Base-by-base conservation (phyloP, 1,139 yeast genomes). In the Taphrina populina region DNA sequence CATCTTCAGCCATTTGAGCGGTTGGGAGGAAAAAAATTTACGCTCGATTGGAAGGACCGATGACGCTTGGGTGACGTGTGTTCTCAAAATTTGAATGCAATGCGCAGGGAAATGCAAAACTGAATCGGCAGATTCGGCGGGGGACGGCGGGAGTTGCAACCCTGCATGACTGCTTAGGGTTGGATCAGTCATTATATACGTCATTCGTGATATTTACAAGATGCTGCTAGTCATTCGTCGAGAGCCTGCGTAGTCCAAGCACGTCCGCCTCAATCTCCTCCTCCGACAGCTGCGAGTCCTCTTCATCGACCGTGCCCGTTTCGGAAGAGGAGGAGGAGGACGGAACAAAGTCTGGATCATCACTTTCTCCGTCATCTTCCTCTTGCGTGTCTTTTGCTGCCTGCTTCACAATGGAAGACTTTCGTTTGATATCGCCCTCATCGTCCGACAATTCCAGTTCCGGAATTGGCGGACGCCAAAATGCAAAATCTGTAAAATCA, bases 401-500 rank as follows among this genome's bases (percentile, higher is more conserved):
- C 15, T 39, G 44, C 10, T 39, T 46, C 19, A 15, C 33, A 20
- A 20, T 30, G 19, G 30, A 26, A 15, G 62, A 57, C 21, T 56
- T 59, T 13, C 59, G 62, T 4, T 24, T 29, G 10, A 13, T 20
- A 20, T 60, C 63, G 30, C 65, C 68, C 10, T 66, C 69, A 13
- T 72, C 75, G 37, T 69, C 76, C 57, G 81, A 71, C 56, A 82
- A 84, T 56, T 79, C 76, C 52, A 90, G 67, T 61, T 82, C 82
- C 6, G 79, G 72, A 32, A 90, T 69, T 0, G 95, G 92, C 54
- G 83, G 92, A 61, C 95, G 73, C 99, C 99, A 92, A 68, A 79
- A 92, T 65, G 87, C 88, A 26, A 86, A 85, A 69, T 92, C 98
- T 6, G 88, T 85, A 67, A 73, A 90, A 61, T 79, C 79, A 61